These are phyloP conservation scores for Dendrobium officinale DNA, from an alignment of 106 monocot genomes.

Conservation along the genomic window DNA sequence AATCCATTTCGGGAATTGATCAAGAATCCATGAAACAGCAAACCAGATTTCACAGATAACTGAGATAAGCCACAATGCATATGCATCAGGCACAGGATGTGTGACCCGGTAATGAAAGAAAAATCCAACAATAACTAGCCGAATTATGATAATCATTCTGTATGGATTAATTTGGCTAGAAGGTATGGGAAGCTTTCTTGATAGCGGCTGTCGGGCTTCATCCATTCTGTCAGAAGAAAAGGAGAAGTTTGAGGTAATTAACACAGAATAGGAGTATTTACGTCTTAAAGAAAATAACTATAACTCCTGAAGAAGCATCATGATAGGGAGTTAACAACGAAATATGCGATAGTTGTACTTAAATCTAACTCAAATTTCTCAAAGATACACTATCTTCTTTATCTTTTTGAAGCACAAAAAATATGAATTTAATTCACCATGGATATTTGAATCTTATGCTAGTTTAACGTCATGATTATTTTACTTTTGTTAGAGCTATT, in stretches of 20 bases:
- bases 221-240: constrained; percentile 23
- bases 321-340: no score
- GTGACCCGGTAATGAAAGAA: constrained; percentile 43
- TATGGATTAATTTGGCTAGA: constrained; percentile 44
- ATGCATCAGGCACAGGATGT: constrained; percentile 34
- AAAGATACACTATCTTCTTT: no score
- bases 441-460: no score
- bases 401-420: no score
- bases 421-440: no score
- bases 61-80: constrained; percentile 38
- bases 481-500: no score
- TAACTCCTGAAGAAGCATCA: no score
- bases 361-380: no score
- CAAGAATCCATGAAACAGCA: constrained; percentile 44
- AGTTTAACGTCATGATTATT: no score
- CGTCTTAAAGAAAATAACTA: no score
- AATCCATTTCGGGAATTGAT: constrained; percentile 47
- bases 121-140: constrained; percentile 33
- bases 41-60: constrained; percentile 51
- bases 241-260: not conserved
- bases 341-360: no score
- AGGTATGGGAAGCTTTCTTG: constrained; percentile 34
- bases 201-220: constrained; percentile 42
- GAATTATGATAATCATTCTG: constrained; percentile 37
- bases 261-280: not conserved